These are phyloP conservation scores for Fonsecaea multimorphosa DNA, from an alignment of 2,329 filamentous ascomycete species.

Conservation along the genomic window DNA sequence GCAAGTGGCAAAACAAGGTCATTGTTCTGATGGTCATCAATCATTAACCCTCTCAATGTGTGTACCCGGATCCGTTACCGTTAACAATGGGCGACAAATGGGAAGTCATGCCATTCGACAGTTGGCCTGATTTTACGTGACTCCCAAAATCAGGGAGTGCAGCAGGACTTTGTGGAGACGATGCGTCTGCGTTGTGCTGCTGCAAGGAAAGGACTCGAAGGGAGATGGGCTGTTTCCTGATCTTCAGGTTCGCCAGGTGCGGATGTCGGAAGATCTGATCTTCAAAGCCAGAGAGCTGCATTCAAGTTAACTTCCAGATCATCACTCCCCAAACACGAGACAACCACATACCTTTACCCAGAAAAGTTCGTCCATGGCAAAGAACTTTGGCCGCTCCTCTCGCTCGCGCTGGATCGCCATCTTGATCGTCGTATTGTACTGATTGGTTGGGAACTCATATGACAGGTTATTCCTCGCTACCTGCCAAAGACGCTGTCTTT, in stretches of 20 bases:
- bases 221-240: conserved; percentile 34
- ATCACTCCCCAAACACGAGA: neutral
- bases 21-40: neutral
- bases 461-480: conserved; percentile 54
- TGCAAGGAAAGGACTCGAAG: conserved; percentile 22
- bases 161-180: conserved; percentile 18
- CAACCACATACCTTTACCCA: conserved; percentile 54
- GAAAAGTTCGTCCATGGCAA: conserved; percentile 57
- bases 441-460: conserved; percentile 49
- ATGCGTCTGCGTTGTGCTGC: conserved; percentile 3
- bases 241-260: conserved; percentile 45
- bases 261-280: conserved; percentile 56
- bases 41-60: conserved; percentile 19
- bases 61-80: conserved; percentile 28
- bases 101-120: conserved; percentile 31
- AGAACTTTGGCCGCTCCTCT: conserved; percentile 55
- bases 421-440: conserved; percentile 47
- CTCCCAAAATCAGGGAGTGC: conserved; percentile 14
- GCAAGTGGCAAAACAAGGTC: neutral
- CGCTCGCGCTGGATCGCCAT: conserved; percentile 50
- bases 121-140: conserved; percentile 24
- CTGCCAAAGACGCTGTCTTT: conserved; percentile 56
- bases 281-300: conserved; percentile 57
- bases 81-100: conserved; percentile 24
- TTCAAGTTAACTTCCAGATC: conserved; percentile 33